Evolutionary conservation across 179 eudicot species (phyloP).

Genomic region (Silene noctiflora): DNA sequence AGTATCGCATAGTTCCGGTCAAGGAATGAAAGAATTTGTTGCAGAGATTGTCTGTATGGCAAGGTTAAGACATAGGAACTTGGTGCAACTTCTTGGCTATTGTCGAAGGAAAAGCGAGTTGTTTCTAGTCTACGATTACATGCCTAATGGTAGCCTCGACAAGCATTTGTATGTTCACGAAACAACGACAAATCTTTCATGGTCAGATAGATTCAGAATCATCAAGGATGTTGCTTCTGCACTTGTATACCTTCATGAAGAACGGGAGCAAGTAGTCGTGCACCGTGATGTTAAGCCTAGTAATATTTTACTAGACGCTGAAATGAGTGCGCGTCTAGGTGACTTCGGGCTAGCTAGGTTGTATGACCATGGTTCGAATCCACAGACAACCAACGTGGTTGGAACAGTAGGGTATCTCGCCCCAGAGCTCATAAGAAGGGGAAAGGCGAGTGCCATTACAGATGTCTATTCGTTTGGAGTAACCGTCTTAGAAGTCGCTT

Average conservation of each 20-base stretch:
- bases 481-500: constrained; percentile 27
- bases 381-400: constrained; percentile 30
- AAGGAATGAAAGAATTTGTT: constrained; percentile 40
- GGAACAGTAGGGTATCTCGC: constrained; percentile 30
- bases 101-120: constrained; percentile 34
- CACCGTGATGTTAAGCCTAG: constrained; percentile 34
- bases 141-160: constrained; percentile 45
- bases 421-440: constrained; percentile 31
- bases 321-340: constrained; percentile 33
- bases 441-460: constrained; percentile 32
- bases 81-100: constrained; percentile 33
- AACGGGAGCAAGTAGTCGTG: constrained; percentile 42
- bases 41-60: constrained; percentile 36
- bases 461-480: constrained; percentile 37
- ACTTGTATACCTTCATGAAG: constrained; percentile 39
- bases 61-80: constrained; percentile 32
- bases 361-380: constrained; percentile 32
- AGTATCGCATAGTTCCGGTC: constrained; percentile 35
- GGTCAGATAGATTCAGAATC: constrained; percentile 30
- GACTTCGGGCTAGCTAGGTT: constrained; percentile 33
- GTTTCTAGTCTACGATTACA: constrained; percentile 33
- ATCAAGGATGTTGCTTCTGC: constrained; percentile 37
- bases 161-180: constrained; percentile 22
- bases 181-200: constrained; percentile 20
- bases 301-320: constrained; percentile 28